Evolutionary conservation across 2,329 filamentous ascomycete species (phyloP).

Genomic region (Alternaria postmessia): DNA sequence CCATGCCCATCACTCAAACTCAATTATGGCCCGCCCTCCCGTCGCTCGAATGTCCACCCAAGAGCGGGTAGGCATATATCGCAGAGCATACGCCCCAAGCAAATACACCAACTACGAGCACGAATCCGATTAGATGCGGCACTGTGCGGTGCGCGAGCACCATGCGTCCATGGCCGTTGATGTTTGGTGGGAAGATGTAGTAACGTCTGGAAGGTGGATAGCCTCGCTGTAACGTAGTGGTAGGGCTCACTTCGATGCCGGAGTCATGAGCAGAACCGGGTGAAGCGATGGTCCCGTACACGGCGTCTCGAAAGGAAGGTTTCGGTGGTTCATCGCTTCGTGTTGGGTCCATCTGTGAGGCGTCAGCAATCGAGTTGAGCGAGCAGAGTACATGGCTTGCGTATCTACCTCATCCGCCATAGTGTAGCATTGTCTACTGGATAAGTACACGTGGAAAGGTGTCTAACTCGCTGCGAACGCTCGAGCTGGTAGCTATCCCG

Average conservation of each 20-base stretch:
- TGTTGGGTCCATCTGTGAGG: slow-evolving; percentile 10
- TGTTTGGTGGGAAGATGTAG: slow-evolving; percentile 35
- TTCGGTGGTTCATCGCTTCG: slow-evolving; percentile 5
- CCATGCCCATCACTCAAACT: neutral
- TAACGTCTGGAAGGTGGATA: slow-evolving; percentile 25
- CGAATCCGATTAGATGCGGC: slow-evolving; percentile 26
- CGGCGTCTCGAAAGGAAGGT: slow-evolving; percentile 16
- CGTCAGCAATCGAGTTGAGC: slow-evolving; percentile 8
- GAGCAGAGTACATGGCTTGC: neutral
- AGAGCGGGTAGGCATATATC: slow-evolving; percentile 22
- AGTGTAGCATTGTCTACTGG: slow-evolving; percentile 14
- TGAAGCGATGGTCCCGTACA: slow-evolving; percentile 21
- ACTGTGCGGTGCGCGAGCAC: slow-evolving; percentile 29
- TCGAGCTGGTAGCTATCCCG: neutral
- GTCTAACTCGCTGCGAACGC: neutral
- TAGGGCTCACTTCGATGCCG: slow-evolving; percentile 19
- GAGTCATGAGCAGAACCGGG: slow-evolving; percentile 21
- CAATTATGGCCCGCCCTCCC: slow-evolving; percentile 2
- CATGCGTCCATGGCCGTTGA: slow-evolving; percentile 32
- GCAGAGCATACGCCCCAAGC: slow-evolving; percentile 33
- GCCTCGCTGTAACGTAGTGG: slow-evolving; percentile 12
- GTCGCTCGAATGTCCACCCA: slow-evolving; percentile 19
- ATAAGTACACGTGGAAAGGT: slow-evolving; percentile 1
- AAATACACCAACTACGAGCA: slow-evolving; percentile 26
- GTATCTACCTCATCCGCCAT: slow-evolving; percentile 29